Conservation (phyloP, 495 filamentous ascomycete species). For the Daldinia decipiens region DNA sequence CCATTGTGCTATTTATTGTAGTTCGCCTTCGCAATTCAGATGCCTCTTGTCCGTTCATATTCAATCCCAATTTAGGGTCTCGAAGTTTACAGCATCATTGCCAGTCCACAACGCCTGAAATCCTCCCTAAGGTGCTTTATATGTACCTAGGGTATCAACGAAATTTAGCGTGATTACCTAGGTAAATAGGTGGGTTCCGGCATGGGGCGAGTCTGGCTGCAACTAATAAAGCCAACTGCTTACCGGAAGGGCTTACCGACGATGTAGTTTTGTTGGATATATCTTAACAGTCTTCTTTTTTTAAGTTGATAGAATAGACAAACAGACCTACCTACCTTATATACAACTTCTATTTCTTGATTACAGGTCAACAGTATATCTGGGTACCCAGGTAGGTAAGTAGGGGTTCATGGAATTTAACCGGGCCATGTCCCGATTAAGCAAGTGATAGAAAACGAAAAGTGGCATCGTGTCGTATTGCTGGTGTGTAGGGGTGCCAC, state of each 20-base stretch:
- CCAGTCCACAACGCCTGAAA: background rate
- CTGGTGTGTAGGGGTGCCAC: background rate
- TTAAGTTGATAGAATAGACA: no score
- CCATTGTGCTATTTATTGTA: slow-evolving; percentile 24
- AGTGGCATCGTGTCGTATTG: background rate
- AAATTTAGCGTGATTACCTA: no score
- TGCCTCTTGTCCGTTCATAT: slow-evolving; percentile 3
- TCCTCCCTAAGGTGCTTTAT: no score
- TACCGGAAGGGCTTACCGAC: no score
- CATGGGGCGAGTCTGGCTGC: no score
- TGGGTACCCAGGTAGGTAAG: no score
- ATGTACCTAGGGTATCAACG: no score
- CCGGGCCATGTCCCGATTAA: background rate
- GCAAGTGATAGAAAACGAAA: background rate
- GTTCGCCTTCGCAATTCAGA: slow-evolving; percentile 3
- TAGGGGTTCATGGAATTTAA: background rate
- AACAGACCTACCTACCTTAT: background rate
- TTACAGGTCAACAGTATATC: slow-evolving; percentile 1
- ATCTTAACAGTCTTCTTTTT: no score
- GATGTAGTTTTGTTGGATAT: no score
- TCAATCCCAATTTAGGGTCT: background rate
- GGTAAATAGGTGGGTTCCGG: no score
- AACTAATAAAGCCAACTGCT: no score
- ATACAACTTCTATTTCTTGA: background rate
- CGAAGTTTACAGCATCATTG: background rate